Percentiles rank a stretch among this genome's conserved stretches.
phyloP scores from a whole-genome alignment of 2,329 filamentous ascomycete genomes.

The Penicillium olsonii region DNA sequence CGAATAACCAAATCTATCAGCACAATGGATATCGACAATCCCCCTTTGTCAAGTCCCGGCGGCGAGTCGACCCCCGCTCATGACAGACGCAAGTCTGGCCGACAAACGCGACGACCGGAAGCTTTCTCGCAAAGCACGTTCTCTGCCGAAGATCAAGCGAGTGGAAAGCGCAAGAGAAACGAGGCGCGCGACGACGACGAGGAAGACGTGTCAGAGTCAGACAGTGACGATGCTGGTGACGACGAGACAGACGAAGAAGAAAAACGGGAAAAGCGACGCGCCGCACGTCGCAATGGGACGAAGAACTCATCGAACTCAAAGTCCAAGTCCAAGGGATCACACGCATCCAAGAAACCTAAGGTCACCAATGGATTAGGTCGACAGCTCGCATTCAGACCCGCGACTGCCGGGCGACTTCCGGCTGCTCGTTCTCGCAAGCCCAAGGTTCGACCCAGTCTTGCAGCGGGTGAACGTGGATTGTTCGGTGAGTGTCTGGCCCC shows the following conservation, averaged over 20 bases:
- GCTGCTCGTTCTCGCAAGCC: conserved; percentile 52
- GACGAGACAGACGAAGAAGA: conserved; percentile 53
- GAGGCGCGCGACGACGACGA: conserved; percentile 38
- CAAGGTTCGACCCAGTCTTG: conserved; percentile 53
- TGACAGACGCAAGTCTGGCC: conserved; percentile 47
- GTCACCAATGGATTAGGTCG: conserved; percentile 50
- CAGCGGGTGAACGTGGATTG: conserved; percentile 56
- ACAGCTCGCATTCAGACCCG: conserved; percentile 58
- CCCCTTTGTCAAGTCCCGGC: conserved; percentile 9
- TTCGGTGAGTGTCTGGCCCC: conserved; percentile 50
- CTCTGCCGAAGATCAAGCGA: conserved; percentile 28
- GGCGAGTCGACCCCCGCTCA: conserved; percentile 25
- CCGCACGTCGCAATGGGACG: conserved; percentile 33
- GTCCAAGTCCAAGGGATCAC: conserved; percentile 33
- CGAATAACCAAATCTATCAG: background rate
- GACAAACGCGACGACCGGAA: conserved; percentile 45
- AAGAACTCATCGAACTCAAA: conserved; percentile 44
- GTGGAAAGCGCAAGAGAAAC: conserved; percentile 55
- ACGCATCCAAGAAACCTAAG: conserved; percentile 57
- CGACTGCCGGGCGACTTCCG: conserved; percentile 47
- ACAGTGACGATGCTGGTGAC: conserved; percentile 40
- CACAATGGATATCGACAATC: conserved; percentile 25
- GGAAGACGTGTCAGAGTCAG: conserved; percentile 38
- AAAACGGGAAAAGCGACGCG: conserved; percentile 45
- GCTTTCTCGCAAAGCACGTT: conserved; percentile 42